Evolutionary conservation across 495 filamentous ascomycete species (phyloP), one percentile per base, ranked within the genome.

Genomic region (Thozetella sp.): DNA sequence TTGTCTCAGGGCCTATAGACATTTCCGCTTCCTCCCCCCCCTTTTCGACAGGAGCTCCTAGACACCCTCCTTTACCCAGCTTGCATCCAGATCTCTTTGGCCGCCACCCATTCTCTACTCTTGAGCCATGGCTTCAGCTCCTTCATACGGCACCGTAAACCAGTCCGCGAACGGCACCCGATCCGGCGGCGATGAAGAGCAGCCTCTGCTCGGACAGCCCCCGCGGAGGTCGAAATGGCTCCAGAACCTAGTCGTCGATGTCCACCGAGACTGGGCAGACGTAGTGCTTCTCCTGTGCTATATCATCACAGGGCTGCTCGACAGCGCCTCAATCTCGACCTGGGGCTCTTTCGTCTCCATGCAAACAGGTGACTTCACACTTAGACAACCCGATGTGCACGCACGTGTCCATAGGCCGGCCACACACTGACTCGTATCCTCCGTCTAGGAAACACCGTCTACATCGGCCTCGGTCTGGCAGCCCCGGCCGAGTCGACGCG

Each of bases 331-430:
- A 10, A 85, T 90, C 52, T 86, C 84, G 24, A 87, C 87, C 23
- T 92, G 89, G 89, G 88, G 88, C 13, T 85, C 86, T 1, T 92
- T 93, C 64, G 88, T 90, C 23, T 88, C 85, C 63, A 92, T 93
- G 90, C 89, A 93, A 66, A 92, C 89, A 23, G 89, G 89, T 78
- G 30, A 58, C 50, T 22, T 4, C 25, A 22, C 15, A 4, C 9
- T 52, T n/a, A 15, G 6, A 37, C 30, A 15, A 37, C 6, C 6
- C 6, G 15, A 37, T 37, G 6, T 50, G 46, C 17, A 4, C 9
- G 6, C 46, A n/a, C 6, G n/a, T 10, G 4, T 23, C 19, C n/a
- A 53, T n/a, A 15, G 43, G 20, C 43, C 43, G 43, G 43, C 10
- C 51, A 20, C 9, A 12, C 15, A 25, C n/a, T 43, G 26, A 17